Conservation (phyloP, 148 eudicot genomes). For the Rheum nobile region DNA sequence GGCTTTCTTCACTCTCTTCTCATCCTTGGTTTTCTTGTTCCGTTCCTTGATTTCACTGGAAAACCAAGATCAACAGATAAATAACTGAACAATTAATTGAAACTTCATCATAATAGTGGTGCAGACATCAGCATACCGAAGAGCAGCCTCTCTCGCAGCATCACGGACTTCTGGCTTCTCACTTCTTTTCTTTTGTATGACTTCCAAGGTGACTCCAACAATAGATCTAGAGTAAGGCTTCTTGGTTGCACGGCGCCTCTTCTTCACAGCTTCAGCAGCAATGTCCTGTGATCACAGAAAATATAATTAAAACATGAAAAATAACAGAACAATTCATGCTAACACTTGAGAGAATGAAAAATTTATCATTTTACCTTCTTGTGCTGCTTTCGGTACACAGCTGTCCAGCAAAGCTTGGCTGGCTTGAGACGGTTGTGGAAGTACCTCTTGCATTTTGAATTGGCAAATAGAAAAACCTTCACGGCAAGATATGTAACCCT, state of each 20-base stretch:
- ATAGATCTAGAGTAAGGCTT: no score
- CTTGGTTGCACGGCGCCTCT: no score
- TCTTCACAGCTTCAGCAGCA: conserved; percentile 56
- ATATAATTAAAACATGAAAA: neutral
- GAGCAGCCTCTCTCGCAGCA: conserved; percentile 67
- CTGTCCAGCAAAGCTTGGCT: conserved; percentile 58
- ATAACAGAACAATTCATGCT: neutral
- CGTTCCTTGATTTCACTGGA: conserved; percentile 61
- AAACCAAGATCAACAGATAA: neutral
- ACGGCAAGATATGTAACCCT: neutral
- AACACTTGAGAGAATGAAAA: neutral
- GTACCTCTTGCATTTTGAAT: conserved; percentile 63
- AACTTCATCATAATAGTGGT: neutral
- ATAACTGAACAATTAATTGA: neutral
- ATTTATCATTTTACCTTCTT: conserved; percentile 32
- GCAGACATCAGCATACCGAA: conserved; percentile 22
- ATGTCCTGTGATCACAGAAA: conserved; percentile 28
- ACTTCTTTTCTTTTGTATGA: no score
- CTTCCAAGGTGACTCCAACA: no score
- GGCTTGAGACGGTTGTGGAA: conserved; percentile 60
- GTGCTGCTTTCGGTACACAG: conserved; percentile 60
- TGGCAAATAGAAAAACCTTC: conserved; percentile 49
- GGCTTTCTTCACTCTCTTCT: conserved; percentile 53
- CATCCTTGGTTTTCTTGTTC: conserved; percentile 63
- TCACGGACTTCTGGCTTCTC: conserved; percentile 68